Base-by-base conservation (phyloP, 176 grass and related monocot species). In the Otatea glauca region DNA sequence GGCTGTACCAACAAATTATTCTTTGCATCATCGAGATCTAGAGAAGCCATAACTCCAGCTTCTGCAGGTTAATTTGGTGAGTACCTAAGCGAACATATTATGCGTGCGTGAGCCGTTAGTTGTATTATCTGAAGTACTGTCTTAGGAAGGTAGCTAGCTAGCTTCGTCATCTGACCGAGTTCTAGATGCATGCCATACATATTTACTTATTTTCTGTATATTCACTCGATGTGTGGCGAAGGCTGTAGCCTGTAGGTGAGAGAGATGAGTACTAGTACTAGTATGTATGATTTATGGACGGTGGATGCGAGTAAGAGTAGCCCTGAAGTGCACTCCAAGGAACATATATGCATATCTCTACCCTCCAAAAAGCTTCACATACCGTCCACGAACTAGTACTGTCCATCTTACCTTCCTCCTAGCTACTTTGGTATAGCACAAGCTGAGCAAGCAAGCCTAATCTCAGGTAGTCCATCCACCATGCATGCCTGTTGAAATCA, bases 311-410 rank as follows among this genome's bases (percentile, higher is more conserved):
- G 80, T 49, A 1, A 49, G 47, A 49, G 47, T 49, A 49, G 48
- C 48, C 65, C 75, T 97, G 91, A 93, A 93, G 94, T 97, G 92
- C 92, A 97, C 94, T 97, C 92, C 93, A 97, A 97, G 94, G 71
- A 89, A 89, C 66, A 72, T 25, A 10, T 0, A 61, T 70, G 58
- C 63, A 77, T 65, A 69, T 91, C 84, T 81, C 88, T 86, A 89
- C 86, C 86, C 80, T 90, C 88, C 89, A 70, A 80, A 85, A 91
- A 86, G 83, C 37, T 65, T 49, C 47, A 48, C 80, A 50, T 38
- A 80, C 74, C 47, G 58, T 88, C 81, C 81, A 74, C 63, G 58
- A n/a, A 73, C 34, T 44, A 79, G 68, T 79, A 37, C 45, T 73
- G 21, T 63, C 16, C 49, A 44, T 62, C n/a, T 6, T 70, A 68